These are phyloP conservation scores for Macaranga tanarius DNA, from an alignment of 441 rosid species.

Conservation along the genomic window DNA sequence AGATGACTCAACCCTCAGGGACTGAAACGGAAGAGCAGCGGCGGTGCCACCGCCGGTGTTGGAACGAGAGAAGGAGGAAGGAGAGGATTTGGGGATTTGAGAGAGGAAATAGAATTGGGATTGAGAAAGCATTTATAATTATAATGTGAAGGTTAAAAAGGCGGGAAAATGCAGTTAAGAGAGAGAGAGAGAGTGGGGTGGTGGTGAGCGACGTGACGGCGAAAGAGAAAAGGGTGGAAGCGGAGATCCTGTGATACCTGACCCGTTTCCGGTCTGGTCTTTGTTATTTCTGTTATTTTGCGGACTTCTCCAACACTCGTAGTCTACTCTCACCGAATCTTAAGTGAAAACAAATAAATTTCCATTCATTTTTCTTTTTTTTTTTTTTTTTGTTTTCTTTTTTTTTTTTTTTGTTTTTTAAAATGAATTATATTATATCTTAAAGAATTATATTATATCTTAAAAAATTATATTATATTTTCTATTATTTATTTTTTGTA, in stretches of 20 bases:
- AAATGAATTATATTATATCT: too few relatives aligned
- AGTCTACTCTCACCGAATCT: too few relatives aligned
- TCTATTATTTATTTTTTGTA: too few relatives aligned
- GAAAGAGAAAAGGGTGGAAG: neutral
- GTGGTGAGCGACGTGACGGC: too few relatives aligned
- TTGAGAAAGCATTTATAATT: slow-evolving; percentile 44
- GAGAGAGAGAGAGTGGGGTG: neutral
- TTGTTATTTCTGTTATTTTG: too few relatives aligned
- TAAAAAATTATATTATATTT: too few relatives aligned
- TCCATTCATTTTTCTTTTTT: too few relatives aligned
- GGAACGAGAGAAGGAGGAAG: neutral
- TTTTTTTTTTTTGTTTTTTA: too few relatives aligned
- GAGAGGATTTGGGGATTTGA: slow-evolving; percentile 20
- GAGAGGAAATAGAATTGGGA: slow-evolving; percentile 33
- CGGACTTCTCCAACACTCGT: too few relatives aligned
- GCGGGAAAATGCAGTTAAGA: slow-evolving; percentile 25
- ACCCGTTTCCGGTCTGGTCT: neutral
- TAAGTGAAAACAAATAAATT: too few relatives aligned
- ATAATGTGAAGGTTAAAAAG: slow-evolving; percentile 15
- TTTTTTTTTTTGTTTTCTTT: too few relatives aligned
- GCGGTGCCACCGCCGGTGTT: neutral
- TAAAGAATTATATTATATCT: too few relatives aligned
- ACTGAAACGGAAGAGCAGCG: slow-evolving; percentile 11
- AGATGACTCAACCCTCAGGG: neutral
- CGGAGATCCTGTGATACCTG: neutral